phyloP scores from a whole-genome alignment of 441 rosid genomes.

The Eruca vesicaria region DNA sequence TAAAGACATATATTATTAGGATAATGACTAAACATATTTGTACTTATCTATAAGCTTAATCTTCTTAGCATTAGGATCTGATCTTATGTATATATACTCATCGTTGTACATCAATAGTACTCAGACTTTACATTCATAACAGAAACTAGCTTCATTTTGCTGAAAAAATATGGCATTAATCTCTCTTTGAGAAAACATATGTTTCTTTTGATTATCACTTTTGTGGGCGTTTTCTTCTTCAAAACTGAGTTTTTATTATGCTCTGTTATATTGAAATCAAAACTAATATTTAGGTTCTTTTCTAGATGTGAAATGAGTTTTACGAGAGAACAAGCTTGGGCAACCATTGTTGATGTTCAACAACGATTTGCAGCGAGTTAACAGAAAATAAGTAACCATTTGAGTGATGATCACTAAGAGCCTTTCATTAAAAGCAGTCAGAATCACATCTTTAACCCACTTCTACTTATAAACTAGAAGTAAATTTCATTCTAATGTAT shows the following conservation, averaged over 20 bases:
- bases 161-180: too few species aligned
- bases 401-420: background rate
- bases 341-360: constrained; percentile 62
- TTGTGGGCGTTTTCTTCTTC: background rate
- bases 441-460: background rate
- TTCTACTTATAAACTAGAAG: background rate
- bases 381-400: constrained; percentile 69
- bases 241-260: too few species aligned
- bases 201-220: background rate
- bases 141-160: constrained; percentile 2
- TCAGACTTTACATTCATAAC: too few species aligned
- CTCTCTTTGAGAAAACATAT: too few species aligned
- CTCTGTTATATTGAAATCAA: too few species aligned
- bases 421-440: background rate
- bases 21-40: too few species aligned
- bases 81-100: too few species aligned
- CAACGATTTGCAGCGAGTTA: constrained; percentile 59
- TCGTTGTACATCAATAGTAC: too few species aligned
- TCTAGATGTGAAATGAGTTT: constrained; percentile 53
- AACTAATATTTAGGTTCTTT: background rate
- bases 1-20: too few species aligned
- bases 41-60: too few species aligned
- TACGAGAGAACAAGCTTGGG: constrained; percentile 79
- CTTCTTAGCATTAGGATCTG: too few species aligned
- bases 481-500: background rate